Conservation (phyloP, 768 basidiomycete genomes). For the Serendipita sp. region DNA sequence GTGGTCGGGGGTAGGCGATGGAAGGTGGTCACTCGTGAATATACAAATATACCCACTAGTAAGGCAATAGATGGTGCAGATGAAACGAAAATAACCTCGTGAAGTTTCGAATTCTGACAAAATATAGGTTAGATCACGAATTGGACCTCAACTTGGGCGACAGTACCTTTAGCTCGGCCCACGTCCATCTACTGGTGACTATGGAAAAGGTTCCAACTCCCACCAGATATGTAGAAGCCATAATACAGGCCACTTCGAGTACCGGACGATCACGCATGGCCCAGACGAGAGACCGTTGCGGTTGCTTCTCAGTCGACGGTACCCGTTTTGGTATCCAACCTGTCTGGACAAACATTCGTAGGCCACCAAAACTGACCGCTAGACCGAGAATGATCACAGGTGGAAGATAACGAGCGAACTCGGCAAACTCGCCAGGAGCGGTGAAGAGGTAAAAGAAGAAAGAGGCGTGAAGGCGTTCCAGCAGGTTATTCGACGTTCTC, state of each 20-base stretch:
- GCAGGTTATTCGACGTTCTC: conserved; percentile 80
- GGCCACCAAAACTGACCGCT: conserved; percentile 71
- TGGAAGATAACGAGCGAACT: conserved; percentile 83
- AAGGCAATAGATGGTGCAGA: conserved; percentile 9
- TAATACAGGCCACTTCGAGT: conserved; percentile 33
- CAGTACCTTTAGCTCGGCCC: background rate
- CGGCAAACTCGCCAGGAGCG: conserved; percentile 49
- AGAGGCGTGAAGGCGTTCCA: conserved; percentile 92
- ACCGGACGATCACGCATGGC: conserved; percentile 29
- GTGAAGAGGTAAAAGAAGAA: conserved; percentile 91
- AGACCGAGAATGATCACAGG: conserved; percentile 72
- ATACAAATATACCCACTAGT: background rate
- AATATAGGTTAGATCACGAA: too few species aligned
- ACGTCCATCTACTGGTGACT: conserved; percentile 30
- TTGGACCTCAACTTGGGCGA: background rate
- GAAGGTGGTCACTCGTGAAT: background rate
- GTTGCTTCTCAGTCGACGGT: conserved; percentile 12
- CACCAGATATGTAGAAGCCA: conserved; percentile 37
- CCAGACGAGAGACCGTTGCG: conserved; percentile 28
- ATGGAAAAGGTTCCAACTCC: conserved; percentile 37
- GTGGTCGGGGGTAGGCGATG: conserved; percentile 18
- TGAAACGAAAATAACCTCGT: background rate
- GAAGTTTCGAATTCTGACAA: too few species aligned
- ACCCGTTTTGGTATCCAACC: conserved; percentile 28
- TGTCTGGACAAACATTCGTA: conserved; percentile 53